phyloP scores from a whole-genome alignment of 208 protist genomes.

The Wallacemonas collosoma region DNA sequence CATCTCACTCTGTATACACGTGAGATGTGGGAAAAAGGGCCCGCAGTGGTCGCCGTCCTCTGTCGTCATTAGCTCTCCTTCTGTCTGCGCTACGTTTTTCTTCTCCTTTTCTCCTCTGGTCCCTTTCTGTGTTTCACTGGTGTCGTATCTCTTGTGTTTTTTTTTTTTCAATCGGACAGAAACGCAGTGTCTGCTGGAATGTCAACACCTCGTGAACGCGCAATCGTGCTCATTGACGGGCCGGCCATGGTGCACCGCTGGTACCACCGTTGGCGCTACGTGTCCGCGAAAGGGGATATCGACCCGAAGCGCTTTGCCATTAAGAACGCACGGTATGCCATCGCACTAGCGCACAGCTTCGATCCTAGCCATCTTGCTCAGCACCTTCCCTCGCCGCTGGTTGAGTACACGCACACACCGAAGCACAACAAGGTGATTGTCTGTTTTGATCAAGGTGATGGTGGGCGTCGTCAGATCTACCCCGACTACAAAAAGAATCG shows the following conservation, averaged over 20 bases:
- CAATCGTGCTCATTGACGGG: slow-evolving; percentile 86
- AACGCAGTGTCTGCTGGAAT: slow-evolving; percentile 21
- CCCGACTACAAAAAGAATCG: slow-evolving; percentile 83
- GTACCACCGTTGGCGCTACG: slow-evolving; percentile 89
- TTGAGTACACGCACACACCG: slow-evolving; percentile 85
- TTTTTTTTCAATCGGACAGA: slow-evolving; percentile 11
- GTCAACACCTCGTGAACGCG: slow-evolving; percentile 51
- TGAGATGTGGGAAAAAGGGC: too few species aligned
- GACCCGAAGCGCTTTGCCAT: slow-evolving; percentile 84
- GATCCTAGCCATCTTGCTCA: slow-evolving; percentile 81
- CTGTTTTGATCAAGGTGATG: slow-evolving; percentile 91
- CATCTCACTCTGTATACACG: too few species aligned
- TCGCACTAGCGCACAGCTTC: slow-evolving; percentile 87
- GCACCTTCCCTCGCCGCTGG: slow-evolving; percentile 85
- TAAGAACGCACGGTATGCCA: slow-evolving; percentile 73
- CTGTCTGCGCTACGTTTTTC: too few species aligned
- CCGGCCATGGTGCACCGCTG: slow-evolving; percentile 87
- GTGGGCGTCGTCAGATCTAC: slow-evolving; percentile 77
- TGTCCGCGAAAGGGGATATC: slow-evolving; percentile 40
- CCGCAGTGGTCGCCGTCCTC: too few species aligned
- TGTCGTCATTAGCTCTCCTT: too few species aligned
- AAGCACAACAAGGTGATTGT: slow-evolving; percentile 89
- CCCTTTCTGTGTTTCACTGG: too few species aligned
- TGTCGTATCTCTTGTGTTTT: too few species aligned
- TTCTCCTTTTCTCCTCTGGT: too few species aligned